Base-by-base conservation (phyloP, 2,329 filamentous ascomycete species). In the Fusarium sp. region DNA sequence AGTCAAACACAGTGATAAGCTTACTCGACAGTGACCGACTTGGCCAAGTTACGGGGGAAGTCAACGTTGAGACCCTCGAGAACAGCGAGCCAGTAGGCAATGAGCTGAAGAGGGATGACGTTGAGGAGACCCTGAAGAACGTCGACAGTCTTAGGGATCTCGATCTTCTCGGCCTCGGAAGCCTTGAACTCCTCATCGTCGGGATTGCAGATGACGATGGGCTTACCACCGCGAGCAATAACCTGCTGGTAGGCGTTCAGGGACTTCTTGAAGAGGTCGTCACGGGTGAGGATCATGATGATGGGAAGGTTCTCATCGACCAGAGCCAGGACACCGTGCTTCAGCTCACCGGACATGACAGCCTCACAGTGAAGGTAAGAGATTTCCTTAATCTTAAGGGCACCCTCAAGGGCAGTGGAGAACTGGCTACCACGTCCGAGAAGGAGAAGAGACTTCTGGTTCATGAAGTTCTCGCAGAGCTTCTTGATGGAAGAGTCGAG, bases 301-400 rank as follows among this genome's bases (percentile, higher is more conserved):
- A 99, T 99, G 69, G 96, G 96, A 40, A 99, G 90, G 84, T 97
- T 95, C 88, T 99, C 96, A 78, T 99, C 96, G 65, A 99, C 96
- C 69, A 99, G 88, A 56, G 96, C 96, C 79, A 99, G 86, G 55
- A 99, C 96, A 87, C 96, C 96, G 83, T 99, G 96, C 90, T 99
- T 99, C 77, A 99, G 89, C 85, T 99, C 96, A 83, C 96, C 96
- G 71, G 96, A 98, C 96, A 99, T 99, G 86, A 99, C 96, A 76
- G 96, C 96, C 85, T 99, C 96, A 83, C 96, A 99, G 84, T 99
- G 96, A 65, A 99, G 92, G 84, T 99, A 99, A 20, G 95, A 98
- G 78, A 99, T 99, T 85, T 99, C 96, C 89, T 99, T 99, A 84
- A 99, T 99, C 88, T 99, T 99, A 75, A 99, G 87, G 52, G 96